phyloP scores from a whole-genome alignment of 73 alveolate genomes.

The Paramecium biaurelia region DNA sequence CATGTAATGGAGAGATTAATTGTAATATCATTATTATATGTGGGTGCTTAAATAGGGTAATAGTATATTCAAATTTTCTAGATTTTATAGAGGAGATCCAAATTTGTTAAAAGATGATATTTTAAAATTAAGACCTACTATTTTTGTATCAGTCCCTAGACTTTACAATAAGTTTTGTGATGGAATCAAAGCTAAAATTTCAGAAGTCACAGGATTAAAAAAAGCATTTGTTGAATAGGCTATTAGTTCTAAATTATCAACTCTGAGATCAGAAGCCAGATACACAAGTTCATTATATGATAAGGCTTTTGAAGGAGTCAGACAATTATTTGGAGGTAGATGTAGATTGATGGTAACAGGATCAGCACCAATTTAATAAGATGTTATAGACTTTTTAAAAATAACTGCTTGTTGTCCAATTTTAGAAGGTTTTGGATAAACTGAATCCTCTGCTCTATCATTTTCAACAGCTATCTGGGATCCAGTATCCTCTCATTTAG shows the following conservation, averaged over 20 bases:
- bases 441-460: constrained; percentile 87
- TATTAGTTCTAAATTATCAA: constrained; percentile 23
- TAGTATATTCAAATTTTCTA: not conserved
- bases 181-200: constrained; percentile 73
- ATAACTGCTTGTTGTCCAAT: constrained; percentile 75
- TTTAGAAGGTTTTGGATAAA: constrained; percentile 92
- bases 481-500: constrained; percentile 84
- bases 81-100: constrained; percentile 88
- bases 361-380: constrained; percentile 92
- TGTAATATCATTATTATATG: constrained; percentile 62
- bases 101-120: constrained; percentile 84
- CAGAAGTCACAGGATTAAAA: constrained; percentile 72
- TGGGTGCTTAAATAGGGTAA: constrained; percentile 68
- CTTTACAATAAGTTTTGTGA: constrained; percentile 74
- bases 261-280: not conserved
- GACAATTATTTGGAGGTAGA: constrained; percentile 86
- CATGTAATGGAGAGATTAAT: constrained; percentile 93
- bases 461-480: constrained; percentile 70
- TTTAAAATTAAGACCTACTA: constrained; percentile 71
- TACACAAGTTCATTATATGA: not conserved
- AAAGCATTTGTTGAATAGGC: constrained; percentile 79
- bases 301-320: constrained; percentile 53
- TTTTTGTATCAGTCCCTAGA: constrained; percentile 60
- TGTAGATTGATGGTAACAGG: constrained; percentile 84
- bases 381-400: constrained; percentile 80